Evolutionary conservation across 495 filamentous ascomycete species (phyloP).

Genomic region (Penicillium mononematosum): DNA sequence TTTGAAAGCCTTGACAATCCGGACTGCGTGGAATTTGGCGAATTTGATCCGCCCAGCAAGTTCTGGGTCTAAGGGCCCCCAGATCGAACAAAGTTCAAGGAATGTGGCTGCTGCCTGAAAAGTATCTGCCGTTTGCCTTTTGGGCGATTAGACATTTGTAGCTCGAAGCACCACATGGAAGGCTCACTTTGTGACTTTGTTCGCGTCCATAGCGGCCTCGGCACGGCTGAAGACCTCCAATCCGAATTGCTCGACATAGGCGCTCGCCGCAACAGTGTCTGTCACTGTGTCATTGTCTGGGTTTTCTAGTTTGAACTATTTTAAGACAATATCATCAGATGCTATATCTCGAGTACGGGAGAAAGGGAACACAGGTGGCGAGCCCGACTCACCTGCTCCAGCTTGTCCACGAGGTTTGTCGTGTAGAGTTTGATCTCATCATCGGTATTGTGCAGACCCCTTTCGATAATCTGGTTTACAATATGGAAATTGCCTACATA

Average conservation of each 20-base stretch:
- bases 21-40: slow-evolving; percentile 90
- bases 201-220: slow-evolving; percentile 74
- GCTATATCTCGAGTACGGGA: not conserved
- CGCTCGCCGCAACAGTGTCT: slow-evolving; percentile 81
- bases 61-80: slow-evolving; percentile 72
- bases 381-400: slow-evolving; percentile 67
- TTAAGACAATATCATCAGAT: slow-evolving; percentile 12
- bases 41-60: slow-evolving; percentile 86
- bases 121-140: slow-evolving; percentile 87
- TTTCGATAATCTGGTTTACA: slow-evolving; percentile 83
- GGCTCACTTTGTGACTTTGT: slow-evolving; percentile 78
- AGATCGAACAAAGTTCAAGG: slow-evolving; percentile 82
- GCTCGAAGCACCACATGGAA: not conserved
- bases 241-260: slow-evolving; percentile 92
- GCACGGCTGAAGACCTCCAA: slow-evolving; percentile 82
- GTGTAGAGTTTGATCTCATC: slow-evolving; percentile 77
- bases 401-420: slow-evolving; percentile 81
- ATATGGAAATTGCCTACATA: slow-evolving; percentile 83
- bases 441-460: slow-evolving; percentile 71
- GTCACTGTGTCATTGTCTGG: slow-evolving; percentile 67
- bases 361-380: not conserved
- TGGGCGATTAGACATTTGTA: slow-evolving; percentile 17
- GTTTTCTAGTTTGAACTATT: slow-evolving; percentile 65
- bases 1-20: slow-evolving; percentile 87
- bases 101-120: slow-evolving; percentile 90